phyloP scores from a whole-genome alignment of 306 rosid species.

The Phaseolus lunatus region DNA sequence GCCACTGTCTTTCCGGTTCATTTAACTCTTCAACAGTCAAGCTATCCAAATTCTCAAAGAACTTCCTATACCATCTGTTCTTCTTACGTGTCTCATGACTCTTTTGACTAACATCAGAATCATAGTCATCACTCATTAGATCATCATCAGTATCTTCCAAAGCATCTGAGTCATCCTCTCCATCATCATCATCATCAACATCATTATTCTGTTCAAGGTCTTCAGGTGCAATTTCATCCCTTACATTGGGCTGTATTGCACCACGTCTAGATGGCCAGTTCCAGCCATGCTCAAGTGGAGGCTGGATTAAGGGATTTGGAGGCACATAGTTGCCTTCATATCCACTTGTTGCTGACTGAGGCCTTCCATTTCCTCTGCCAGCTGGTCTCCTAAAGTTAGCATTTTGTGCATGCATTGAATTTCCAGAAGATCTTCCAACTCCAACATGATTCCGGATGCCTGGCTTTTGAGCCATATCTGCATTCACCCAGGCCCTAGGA shows the following conservation, averaged over 20 bases:
- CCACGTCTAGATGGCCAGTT: slow-evolving; percentile 72
- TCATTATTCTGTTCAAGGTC: slow-evolving; percentile 43
- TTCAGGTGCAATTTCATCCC: slow-evolving; percentile 42
- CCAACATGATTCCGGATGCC: slow-evolving; percentile 48
- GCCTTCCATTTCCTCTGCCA: slow-evolving; percentile 64
- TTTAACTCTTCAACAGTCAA: slow-evolving; percentile 60
- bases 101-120: slow-evolving; percentile 73
- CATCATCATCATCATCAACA: slow-evolving; percentile 28
- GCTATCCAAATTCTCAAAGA: slow-evolving; percentile 64
- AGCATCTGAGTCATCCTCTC: slow-evolving; percentile 53
- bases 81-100: slow-evolving; percentile 74
- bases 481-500: slow-evolving; percentile 54
- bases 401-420: slow-evolving; percentile 49
- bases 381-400: slow-evolving; percentile 55
- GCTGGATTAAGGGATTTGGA: slow-evolving; percentile 54
- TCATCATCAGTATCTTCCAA: slow-evolving; percentile 74
- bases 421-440: slow-evolving; percentile 58
- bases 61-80: slow-evolving; percentile 63
- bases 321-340: slow-evolving; percentile 43
- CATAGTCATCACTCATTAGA: slow-evolving; percentile 67
- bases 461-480: slow-evolving; percentile 50
- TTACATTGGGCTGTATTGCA: slow-evolving; percentile 45
- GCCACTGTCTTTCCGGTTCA: slow-evolving; percentile 89
- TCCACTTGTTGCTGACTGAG: slow-evolving; percentile 44
- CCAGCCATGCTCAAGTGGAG: slow-evolving; percentile 88